These are phyloP conservation scores for Fusarium sarcochroum DNA, from an alignment of 2,329 filamentous ascomycete genomes.

Conservation along the genomic window DNA sequence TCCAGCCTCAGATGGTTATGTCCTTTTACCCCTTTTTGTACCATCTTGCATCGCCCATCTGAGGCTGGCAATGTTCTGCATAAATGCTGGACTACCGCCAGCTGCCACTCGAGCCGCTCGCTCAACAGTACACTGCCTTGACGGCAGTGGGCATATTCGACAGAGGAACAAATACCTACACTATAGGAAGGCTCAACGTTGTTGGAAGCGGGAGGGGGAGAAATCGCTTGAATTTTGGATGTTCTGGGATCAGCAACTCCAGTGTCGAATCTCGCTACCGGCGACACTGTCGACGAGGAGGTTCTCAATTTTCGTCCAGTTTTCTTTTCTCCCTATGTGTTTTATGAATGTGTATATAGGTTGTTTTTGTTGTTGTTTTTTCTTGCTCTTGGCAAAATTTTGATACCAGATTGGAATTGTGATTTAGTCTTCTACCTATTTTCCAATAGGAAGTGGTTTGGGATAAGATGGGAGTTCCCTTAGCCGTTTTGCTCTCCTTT, in stretches of 20 bases:
- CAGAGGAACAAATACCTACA: background rate
- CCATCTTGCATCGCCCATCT: conserved; percentile 9
- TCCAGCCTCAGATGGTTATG: conserved; percentile 27
- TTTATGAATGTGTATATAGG: conserved; percentile 5
- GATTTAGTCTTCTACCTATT: conserved; percentile 20
- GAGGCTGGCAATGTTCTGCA: conserved; percentile 19
- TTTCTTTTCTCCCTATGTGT: conserved; percentile 9
- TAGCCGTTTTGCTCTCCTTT: conserved; percentile 27
- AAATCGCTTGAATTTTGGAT: background rate
- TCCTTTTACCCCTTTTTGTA: conserved; percentile 21
- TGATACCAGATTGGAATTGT: conserved; percentile 44
- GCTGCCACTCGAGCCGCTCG: conserved; percentile 28
- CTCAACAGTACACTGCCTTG: conserved; percentile 30
- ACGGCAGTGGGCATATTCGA: conserved; percentile 13
- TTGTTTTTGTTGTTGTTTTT: background rate
- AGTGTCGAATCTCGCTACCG: no score
- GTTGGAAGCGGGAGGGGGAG: background rate
- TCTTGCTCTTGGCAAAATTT: conserved; percentile 10
- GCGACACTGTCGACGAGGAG: no score
- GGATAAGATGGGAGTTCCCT: conserved; percentile 30
- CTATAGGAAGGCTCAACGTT: background rate
- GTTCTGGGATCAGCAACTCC: background rate
- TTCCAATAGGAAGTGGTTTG: conserved; percentile 17
- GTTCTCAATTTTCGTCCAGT: background rate
- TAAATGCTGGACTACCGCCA: background rate